Evolutionary conservation across 306 rosid genomes (phyloP).

Genomic region (Dicorynia guianensis): DNA sequence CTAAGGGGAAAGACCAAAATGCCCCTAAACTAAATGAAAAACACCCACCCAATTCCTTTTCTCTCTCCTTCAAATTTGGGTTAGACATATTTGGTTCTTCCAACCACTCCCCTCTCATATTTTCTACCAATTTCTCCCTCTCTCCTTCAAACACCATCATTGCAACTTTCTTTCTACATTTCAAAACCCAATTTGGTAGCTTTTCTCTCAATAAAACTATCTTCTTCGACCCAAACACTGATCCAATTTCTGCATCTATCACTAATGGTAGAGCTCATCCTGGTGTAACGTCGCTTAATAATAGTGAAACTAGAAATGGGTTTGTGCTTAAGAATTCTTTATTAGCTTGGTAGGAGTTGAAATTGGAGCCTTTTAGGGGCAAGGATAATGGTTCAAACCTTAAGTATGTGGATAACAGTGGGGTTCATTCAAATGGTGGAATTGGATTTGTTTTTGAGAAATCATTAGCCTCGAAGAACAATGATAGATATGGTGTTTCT

Average conservation of each 20-base stretch:
- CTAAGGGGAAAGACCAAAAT: too few relatives aligned
- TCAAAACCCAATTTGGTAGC: constrained; percentile 79
- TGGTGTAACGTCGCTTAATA: constrained; percentile 34
- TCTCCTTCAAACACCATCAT: constrained; percentile 51
- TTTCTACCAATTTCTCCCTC: constrained; percentile 65
- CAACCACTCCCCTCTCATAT: constrained; percentile 71
- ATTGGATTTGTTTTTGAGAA: constrained; percentile 41
- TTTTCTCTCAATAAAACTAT: constrained; percentile 69
- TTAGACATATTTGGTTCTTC: constrained; percentile 83
- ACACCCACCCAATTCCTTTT: too few relatives aligned
- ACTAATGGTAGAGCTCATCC: constrained; percentile 21
- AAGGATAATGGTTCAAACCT: constrained; percentile 26
- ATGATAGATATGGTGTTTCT: constrained; percentile 48
- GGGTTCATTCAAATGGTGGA: constrained; percentile 35
- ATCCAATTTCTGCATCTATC: constrained; percentile 40
- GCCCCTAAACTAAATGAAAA: too few relatives aligned
- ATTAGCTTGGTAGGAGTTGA: constrained; percentile 74
- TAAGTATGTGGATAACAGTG: constrained; percentile 11
- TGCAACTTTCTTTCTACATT: constrained; percentile 73
- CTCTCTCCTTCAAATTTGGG: constrained; percentile 86
- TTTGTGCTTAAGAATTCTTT: constrained; percentile 47
- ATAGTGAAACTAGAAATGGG: constrained; percentile 46
- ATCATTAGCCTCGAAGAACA: constrained; percentile 45
- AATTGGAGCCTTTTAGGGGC: constrained; percentile 60
- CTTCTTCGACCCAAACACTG: constrained; percentile 44